Base-by-base conservation (phyloP, 2,329 filamentous ascomycete species). In the Sodiomyces alkalinus region DNA sequence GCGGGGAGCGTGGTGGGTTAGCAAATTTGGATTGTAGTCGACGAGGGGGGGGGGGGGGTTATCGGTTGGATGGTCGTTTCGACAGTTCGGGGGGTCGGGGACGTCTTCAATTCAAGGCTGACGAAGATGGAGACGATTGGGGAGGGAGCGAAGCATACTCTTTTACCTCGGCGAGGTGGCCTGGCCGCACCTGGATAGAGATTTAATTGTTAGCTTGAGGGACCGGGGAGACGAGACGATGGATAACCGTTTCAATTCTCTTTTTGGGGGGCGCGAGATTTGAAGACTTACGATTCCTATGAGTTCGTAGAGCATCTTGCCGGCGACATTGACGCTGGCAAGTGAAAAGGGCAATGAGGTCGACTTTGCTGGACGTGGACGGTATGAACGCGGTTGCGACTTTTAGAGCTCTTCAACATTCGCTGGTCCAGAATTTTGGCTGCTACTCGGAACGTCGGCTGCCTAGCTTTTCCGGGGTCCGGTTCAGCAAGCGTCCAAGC, bases 231-330 rank as follows among this genome's bases (percentile, higher is more conserved):
- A 27, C 19, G 22, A 21, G 17, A n/a, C n/a, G n/a, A n/a, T n/a
- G n/a, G n/a, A n/a, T n/a, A n/a, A n/a, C n/a, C n/a, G n/a, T n/a
- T n/a, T n/a, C n/a, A n/a, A n/a, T n/a, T n/a, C n/a, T n/a, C n/a
- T n/a, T n/a, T n/a, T n/a, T n/a, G 13, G 20, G 9, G 5, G 6
- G n/a, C 4, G n/a, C 8, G n/a, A n/a, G n/a, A n/a, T n/a, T n/a
- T n/a, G n/a, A n/a, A n/a, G n/a, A 61, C 78, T 47, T 61, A 94
- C 90, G 59, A 94, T 78, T 54, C 81, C 90, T 56, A 98, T 90
- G 48, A 96, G 64, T 63, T 98, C 90, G 66, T 98, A 98, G 60
- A 98, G 64, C 90, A 98, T 94, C 40, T 53, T 65, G 49, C 42
- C 38, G 44, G 42, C 42, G 43, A 43, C 47, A 48, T 55, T 35